Evolutionary conservation across 441 rosid genomes (phyloP), one percentile per base, ranked within the genome.

Genomic region (Adansonia madagascariensis): DNA sequence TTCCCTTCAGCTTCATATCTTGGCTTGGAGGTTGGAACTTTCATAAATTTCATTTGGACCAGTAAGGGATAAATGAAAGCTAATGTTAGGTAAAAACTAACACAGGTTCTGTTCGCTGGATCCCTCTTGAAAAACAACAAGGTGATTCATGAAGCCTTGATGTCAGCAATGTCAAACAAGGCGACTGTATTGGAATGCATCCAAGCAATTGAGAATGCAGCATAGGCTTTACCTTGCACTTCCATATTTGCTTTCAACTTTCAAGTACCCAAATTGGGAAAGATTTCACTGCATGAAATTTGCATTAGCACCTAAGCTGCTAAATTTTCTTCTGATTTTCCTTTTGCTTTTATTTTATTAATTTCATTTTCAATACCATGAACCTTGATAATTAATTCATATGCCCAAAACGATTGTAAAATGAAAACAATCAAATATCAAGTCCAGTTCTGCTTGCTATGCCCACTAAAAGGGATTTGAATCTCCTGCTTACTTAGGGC

Each of bases 61-160:
- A 8, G 9, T 8, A 17, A 2, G 4, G 24, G 72, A 67, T 20
- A 20, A 22, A 22, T 8, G 12, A 3, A 68, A 6, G 60, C 77
- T 74, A 62, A 81, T 76, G 22, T 1, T 55, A 53, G 20, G 31
- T 17, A 10, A 49, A 62, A 62, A 20, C 4, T 3, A 22, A 17
- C 80, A 80, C 85, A 93, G 98, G 98, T 93, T 74, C 84, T 93
- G 57, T 84, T 91, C 79, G 87, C 92, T 4, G 98, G 83, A 76
- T 91, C 98, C n/a, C 88, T 91, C 53, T 66, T 94, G 68, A 94
- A 94, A 80, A 91, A 89, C 82, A 91, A 93, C 88, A 89, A 84
- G 76, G 78, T 14, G 17, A 81, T 81, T 74, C 93, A 91, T 80
- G 96, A 93, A 86, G 93, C 94, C 27, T 81, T 93, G 65, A 89